Conservation (phyloP, 2,329 filamentous ascomycete species). For the Alternaria arborescens region DNA sequence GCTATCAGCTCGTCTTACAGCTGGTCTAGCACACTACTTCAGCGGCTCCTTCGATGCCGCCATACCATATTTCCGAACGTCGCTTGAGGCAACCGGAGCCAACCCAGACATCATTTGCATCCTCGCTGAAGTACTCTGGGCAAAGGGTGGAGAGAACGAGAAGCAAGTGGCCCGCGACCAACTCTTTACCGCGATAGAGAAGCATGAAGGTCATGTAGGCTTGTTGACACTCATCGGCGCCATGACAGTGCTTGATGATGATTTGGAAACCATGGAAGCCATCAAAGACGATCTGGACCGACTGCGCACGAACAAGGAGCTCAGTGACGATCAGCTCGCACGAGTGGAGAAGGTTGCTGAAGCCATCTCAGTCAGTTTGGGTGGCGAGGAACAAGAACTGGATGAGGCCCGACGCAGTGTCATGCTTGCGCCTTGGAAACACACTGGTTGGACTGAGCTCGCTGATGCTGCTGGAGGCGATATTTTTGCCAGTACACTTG, state of each 20-base stretch:
- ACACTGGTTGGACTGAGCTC: conserved; percentile 82
- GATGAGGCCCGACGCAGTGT: conserved; percentile 77
- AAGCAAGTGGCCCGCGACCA: conserved; percentile 78
- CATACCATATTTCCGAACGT: conserved; percentile 80
- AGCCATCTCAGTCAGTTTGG: conserved; percentile 71
- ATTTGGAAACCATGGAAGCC: conserved; percentile 80
- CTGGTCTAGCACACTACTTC: conserved; percentile 84
- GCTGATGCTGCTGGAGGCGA: conserved; percentile 61
- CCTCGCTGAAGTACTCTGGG: conserved; percentile 92
- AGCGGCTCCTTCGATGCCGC: conserved; percentile 70
- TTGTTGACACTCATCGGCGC: conserved; percentile 83
- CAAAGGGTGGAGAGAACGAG: conserved; percentile 78
- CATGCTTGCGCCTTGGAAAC: conserved; percentile 80
- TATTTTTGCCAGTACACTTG: conserved; percentile 74
- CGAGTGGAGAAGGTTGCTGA: conserved; percentile 78
- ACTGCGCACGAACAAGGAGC: conserved; percentile 72
- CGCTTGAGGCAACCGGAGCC: conserved; percentile 76
- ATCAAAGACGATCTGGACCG: conserved; percentile 79
- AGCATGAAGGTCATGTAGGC: conserved; percentile 76
- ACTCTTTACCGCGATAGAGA: conserved; percentile 81
- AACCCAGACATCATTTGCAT: conserved; percentile 87
- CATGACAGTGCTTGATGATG: conserved; percentile 81
- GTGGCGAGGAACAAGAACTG: conserved; percentile 59
- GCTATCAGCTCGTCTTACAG: conserved; percentile 84
- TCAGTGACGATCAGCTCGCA: conserved; percentile 70